These are phyloP conservation scores for Ehretia macrophylla DNA, from an alignment of 257 asterid genomes.

Conservation along the genomic window DNA sequence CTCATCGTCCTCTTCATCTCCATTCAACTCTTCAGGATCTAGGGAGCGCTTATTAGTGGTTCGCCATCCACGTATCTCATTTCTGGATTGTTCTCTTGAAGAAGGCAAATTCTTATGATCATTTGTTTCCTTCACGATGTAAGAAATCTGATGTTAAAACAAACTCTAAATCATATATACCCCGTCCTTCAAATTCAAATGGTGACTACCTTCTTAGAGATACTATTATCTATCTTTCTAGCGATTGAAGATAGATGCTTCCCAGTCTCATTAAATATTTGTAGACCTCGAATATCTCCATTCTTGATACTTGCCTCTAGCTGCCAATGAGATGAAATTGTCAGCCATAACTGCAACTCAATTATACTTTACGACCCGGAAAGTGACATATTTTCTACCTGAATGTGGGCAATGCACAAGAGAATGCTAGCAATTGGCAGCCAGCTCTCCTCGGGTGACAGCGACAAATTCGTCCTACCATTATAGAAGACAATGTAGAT, in stretches of 20 bases:
- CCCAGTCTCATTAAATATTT: conserved; percentile 38
- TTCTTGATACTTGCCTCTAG: conserved; percentile 65
- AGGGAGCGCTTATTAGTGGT: too few species aligned
- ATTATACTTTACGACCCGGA: background rate
- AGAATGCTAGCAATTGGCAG: conserved; percentile 91
- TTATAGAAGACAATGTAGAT: conserved; percentile 1
- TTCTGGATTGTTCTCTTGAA: conserved; percentile 21
- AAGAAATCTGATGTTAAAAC: conserved; percentile 16
- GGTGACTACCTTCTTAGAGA: conserved; percentile 43
- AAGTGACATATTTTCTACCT: conserved; percentile 36
- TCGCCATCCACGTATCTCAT: conserved; percentile 19
- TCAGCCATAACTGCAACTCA: conserved; percentile 19
- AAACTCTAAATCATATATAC: background rate
- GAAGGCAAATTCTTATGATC: conserved; percentile 31
- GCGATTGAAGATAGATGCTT: conserved; percentile 34
- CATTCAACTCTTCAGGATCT: conserved; percentile 19
- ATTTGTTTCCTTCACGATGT: conserved; percentile 23
- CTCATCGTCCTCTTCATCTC: conserved; percentile 18
- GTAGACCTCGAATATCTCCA: conserved; percentile 71
- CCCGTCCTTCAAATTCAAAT: background rate
- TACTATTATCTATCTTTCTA: conserved; percentile 22
- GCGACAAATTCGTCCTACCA: conserved; percentile 68
- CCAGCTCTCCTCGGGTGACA: conserved; percentile 97
- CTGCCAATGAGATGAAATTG: conserved; percentile 39
- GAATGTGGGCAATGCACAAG: conserved; percentile 79